Percentiles rank a stretch among this genome's conserved stretches.
phyloP scores from a whole-genome alignment of 805 yeast genomes.

The Candida vaughaniae region DNA sequence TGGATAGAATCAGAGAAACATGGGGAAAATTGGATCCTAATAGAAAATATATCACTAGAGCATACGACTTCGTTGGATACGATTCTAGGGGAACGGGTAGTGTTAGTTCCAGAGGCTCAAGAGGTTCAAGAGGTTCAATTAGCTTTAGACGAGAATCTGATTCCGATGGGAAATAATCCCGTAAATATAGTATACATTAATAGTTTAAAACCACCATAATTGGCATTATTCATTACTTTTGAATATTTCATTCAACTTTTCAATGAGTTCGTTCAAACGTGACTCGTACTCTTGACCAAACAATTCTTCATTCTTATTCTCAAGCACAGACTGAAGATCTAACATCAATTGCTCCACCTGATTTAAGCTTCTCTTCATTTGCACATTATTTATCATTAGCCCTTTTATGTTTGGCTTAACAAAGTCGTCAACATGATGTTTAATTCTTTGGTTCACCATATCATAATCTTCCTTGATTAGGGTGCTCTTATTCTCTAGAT shows the following conservation, averaged over 20 bases:
- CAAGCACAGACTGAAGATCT: not conserved
- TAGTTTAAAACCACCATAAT: no score
- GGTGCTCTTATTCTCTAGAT: slow-evolving; percentile 22
- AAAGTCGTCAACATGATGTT: slow-evolving; percentile 6
- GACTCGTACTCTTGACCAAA: slow-evolving; percentile 14
- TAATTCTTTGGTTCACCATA: slow-evolving; percentile 5
- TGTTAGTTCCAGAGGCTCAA: not conserved
- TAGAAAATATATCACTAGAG: slow-evolving; percentile 33
- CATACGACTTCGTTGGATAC: slow-evolving; percentile 31
- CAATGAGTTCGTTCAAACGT: slow-evolving; percentile 15
- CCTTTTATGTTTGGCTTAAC: slow-evolving; percentile 4
- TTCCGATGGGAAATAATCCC: no score
- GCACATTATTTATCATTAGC: slow-evolving; percentile 9
- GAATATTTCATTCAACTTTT: slow-evolving; percentile 1
- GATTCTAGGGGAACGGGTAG: slow-evolving; percentile 5
- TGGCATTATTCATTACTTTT: not conserved
- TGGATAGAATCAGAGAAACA: slow-evolving; percentile 38
- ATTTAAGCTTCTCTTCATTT: slow-evolving; percentile 6
- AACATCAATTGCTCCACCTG: slow-evolving; percentile 6
- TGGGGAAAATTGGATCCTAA: slow-evolving; percentile 44
- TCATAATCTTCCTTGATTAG: slow-evolving; percentile 14
- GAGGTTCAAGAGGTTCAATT: slow-evolving; percentile 1
- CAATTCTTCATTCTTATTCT: not conserved
- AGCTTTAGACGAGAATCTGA: no score
- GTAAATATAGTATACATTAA: no score